Evolutionary conservation across 2,329 filamentous ascomycete species (phyloP).

Genomic region (Aaosphaeria pasadenensis): DNA sequence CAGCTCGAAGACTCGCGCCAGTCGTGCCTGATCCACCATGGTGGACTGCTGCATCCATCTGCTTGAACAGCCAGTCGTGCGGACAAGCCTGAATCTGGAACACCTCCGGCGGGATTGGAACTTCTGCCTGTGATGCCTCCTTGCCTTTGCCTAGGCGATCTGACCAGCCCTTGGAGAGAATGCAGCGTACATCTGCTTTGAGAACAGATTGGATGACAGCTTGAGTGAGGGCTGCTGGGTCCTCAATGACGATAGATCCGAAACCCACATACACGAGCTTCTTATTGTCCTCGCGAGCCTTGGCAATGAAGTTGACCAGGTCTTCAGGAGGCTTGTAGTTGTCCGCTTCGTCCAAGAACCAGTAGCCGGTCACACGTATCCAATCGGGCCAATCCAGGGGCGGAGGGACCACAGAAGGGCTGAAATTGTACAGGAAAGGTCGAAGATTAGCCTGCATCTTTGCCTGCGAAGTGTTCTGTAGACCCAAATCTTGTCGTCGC

Average conservation of each 20-base stretch:
- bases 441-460: conserved; percentile 96
- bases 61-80: conserved; percentile 93
- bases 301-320: conserved; percentile 76
- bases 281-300: conserved; percentile 76
- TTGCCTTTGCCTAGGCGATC: conserved; percentile 66
- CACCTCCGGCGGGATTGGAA: conserved; percentile 75
- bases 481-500: conserved; percentile 74
- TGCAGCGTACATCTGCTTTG: conserved; percentile 90
- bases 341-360: conserved; percentile 80
- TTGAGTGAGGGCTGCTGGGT: conserved; percentile 82
- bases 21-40: conserved; percentile 95
- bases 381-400: conserved; percentile 96
- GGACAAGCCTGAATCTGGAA: conserved; percentile 85
- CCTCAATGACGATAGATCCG: conserved; percentile 89
- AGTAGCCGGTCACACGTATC: conserved; percentile 96
- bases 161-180: conserved; percentile 96
- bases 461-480: conserved; percentile 79
- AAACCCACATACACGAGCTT: conserved; percentile 97
- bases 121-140: conserved; percentile 58
- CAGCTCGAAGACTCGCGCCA: conserved; percentile 84
- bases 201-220: conserved; percentile 90
- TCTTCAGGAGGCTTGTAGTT: conserved; percentile 73
- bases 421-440: conserved; percentile 98
- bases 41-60: conserved; percentile 91
- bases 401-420: conserved; percentile 86